Percentiles rank a stretch among this genome's conserved stretches.
phyloP scores from a whole-genome alignment of 2,329 filamentous ascomycete species.

The Fusarium stilboides region DNA sequence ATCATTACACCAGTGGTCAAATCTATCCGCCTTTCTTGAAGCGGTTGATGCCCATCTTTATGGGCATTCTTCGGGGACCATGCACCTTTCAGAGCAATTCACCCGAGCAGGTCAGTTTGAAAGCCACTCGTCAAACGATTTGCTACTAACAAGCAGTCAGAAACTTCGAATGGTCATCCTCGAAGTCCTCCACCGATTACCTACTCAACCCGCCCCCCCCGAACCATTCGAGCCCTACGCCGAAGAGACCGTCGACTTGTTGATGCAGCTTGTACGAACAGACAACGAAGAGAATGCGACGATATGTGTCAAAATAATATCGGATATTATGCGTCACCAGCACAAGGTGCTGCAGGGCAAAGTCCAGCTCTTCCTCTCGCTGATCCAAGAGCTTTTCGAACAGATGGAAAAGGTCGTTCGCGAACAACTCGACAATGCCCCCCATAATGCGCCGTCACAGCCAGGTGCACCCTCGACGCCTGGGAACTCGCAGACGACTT shows the following conservation, averaged over 20 bases:
- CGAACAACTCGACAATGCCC: constrained; percentile 90
- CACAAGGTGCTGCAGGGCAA: constrained; percentile 82
- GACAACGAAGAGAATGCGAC: constrained; percentile 99
- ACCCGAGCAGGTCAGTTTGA: constrained; percentile 80
- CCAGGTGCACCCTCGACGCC: constrained; percentile 76
- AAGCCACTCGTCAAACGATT: not conserved
- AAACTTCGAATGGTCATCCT: constrained; percentile 94
- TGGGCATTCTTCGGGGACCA: constrained; percentile 85
- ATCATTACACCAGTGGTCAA: constrained; percentile 84
- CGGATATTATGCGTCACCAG: constrained; percentile 96
- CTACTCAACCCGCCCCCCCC: constrained; percentile 76
- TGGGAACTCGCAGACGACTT: constrained; percentile 76
- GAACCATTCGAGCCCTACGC: constrained; percentile 92
- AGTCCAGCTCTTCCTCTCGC: constrained; percentile 89
- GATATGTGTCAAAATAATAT: constrained; percentile 97
- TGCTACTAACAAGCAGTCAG: constrained; percentile 58
- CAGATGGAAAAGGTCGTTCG: constrained; percentile 95
- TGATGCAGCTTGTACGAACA: constrained; percentile 88
- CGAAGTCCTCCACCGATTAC: constrained; percentile 92
- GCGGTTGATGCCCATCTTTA: constrained; percentile 90
- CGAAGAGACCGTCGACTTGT: constrained; percentile 87
- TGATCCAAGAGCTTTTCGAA: constrained; percentile 97
- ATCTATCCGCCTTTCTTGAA: constrained; percentile 87
- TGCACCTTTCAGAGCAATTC: constrained; percentile 94
- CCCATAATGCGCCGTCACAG: constrained; percentile 66